A percentile compares a stretch with the other conserved stretches of the same genome.
Evolutionary conservation across 2,329 filamentous ascomycete genomes (phyloP).

Genomic region (Chalaropsis ovoidea): DNA sequence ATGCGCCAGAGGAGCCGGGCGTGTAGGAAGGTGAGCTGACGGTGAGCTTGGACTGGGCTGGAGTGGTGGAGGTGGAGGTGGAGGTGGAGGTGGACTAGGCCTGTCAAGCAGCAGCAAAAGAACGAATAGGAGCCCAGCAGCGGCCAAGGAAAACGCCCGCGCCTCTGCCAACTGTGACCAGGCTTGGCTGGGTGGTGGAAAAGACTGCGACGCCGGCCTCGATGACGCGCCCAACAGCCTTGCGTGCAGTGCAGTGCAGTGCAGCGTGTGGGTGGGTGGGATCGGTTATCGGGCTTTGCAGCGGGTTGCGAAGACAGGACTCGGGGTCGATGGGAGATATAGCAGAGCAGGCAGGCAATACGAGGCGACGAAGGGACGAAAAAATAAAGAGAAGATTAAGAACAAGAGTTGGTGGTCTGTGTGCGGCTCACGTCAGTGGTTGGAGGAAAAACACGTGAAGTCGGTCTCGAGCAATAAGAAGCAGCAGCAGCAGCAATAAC

Average conservation of each 20-base stretch:
- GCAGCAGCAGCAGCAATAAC: background rate
- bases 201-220: background rate
- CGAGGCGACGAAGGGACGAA: background rate
- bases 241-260: background rate
- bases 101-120: background rate
- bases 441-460: constrained; percentile 1
- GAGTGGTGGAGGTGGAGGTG: too few species aligned
- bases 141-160: background rate
- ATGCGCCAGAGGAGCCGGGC: background rate
- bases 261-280: background rate
- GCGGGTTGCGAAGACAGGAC: background rate
- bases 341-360: too few species aligned
- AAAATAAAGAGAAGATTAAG: constrained; percentile 2
- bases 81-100: background rate
- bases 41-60: background rate
- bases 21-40: background rate
- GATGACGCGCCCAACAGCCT: constrained; percentile 10
- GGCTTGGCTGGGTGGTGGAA: background rate
- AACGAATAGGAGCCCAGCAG: background rate
- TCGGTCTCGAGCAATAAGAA: background rate
- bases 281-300: background rate
- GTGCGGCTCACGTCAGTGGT: background rate
- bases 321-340: background rate
- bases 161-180: background rate
- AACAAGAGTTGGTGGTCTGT: background rate